Evolutionary conservation across 176 grass and related monocot genomes (phyloP).

Genomic region (Echinochloa phyllopogon): DNA sequence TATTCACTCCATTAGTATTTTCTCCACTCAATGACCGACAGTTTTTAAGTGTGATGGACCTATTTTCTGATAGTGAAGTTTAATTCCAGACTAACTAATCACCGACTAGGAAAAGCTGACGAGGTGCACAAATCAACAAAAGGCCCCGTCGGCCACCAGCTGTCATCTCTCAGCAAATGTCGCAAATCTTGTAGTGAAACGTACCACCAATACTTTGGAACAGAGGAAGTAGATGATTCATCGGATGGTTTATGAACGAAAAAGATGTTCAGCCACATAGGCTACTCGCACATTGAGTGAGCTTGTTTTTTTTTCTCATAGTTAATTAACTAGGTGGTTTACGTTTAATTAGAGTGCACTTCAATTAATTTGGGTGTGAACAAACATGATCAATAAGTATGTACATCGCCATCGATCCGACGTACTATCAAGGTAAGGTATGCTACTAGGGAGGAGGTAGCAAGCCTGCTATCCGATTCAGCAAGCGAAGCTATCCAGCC

Average conservation of each 20-base stretch:
- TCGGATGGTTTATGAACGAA: background rate
- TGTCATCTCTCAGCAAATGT: no score
- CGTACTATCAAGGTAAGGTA: background rate
- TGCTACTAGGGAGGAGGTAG: background rate
- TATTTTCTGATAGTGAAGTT: no score
- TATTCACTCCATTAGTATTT: no score
- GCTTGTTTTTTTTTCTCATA: background rate
- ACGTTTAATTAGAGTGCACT: slow-evolving; percentile 7
- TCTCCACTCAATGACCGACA: no score
- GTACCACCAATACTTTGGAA: no score
- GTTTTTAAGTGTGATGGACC: no score
- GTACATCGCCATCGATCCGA: background rate
- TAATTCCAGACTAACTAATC: no score
- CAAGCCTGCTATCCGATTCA: slow-evolving; percentile 17
- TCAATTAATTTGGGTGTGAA: slow-evolving; percentile 8
- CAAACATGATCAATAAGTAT: slow-evolving; percentile 14
- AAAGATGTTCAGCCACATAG: background rate
- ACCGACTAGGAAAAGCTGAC: no score
- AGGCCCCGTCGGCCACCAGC: no score
- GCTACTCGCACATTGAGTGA: background rate
- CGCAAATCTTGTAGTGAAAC: no score
- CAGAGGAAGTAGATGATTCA: background rate
- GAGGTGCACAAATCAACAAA: no score
- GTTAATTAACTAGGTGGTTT: background rate
- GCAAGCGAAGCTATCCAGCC: background rate